Base-by-base conservation (phyloP, 805 yeast species). In the Nakazawaea pomicola region DNA sequence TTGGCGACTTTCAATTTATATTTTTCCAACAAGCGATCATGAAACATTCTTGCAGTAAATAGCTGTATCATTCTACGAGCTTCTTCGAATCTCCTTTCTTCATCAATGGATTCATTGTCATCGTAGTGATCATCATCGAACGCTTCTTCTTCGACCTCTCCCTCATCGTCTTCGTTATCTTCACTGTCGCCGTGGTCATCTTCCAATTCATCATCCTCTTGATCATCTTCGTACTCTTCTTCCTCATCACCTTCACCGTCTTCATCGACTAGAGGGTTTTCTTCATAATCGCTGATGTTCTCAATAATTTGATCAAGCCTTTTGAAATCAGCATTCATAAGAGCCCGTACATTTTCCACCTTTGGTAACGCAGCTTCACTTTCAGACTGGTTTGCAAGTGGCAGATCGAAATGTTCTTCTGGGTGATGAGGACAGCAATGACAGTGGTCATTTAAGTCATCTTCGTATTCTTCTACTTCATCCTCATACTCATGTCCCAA, bases 1-100 rank as follows among this genome's bases (percentile, higher is more conserved):
- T 83, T 87, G 10, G 95, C 90, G 36, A 83, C 76, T 48, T 78
- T 83, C 51, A 83, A 90, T 46, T 84, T 83, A 55, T 81, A 89
- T 0, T 95, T 86, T 23, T 73, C 76, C 53, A 84, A 68, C 24
- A 90, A 74, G 33, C 88, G 73, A 49, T 77, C 80, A 53, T 84
- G 86, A 50, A 90, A 72, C 55, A 87, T 68, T 40, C 86, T 78
- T 4, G 93, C 82, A 1, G 90, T 85, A 42, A 88, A 83, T 40
- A 85, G 70, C 52, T 86, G 88, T 46, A 90, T 73, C 69, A 87
- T 73, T 19, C 83, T 78, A 29, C 90, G 82, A 10, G 91, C 82
- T 60, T 89, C 95, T 52, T 78, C 81, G 53, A 85, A 62, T 38
- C 89, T 71, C 57, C 70, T 65, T 27, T 36, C 40, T 28, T 47